Percentiles rank a stretch among this genome's conserved stretches.
Conservation (phyloP, 2,329 filamentous ascomycete genomes). For the Cryphonectria naterciae region DNA sequence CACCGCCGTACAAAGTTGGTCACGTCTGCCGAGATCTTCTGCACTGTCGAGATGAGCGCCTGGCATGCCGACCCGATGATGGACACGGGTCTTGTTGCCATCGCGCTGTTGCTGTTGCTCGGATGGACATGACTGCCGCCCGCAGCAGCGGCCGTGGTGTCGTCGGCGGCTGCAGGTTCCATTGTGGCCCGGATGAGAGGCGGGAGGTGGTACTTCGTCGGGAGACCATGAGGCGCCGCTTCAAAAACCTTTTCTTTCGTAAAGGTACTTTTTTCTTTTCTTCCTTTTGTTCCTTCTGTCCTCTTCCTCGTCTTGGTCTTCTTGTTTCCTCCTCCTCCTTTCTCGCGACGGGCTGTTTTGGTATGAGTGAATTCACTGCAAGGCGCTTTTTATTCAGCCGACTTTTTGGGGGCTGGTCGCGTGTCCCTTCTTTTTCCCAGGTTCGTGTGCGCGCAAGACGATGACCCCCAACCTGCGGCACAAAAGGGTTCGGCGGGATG, state of each 20-base stretch:
- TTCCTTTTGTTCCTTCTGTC: too few species aligned
- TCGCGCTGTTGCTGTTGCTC: not conserved
- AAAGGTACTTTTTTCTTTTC: not conserved
- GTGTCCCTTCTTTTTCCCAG: not conserved
- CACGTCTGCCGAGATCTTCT: slow-evolving; percentile 30
- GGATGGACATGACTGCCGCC: not conserved
- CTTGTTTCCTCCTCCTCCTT: not conserved
- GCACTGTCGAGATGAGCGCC: slow-evolving; percentile 27
- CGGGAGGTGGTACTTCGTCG: not conserved
- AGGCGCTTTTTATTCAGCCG: not conserved
- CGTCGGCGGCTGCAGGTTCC: slow-evolving; percentile 7
- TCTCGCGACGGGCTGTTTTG: not conserved
- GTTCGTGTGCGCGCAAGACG: not conserved
- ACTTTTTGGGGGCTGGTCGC: not conserved
- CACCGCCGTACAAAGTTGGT: slow-evolving; percentile 33
- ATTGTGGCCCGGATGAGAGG: slow-evolving; percentile 13
- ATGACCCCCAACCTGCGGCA: not conserved
- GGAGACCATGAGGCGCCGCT: slow-evolving; percentile 7
- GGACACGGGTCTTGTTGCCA: slow-evolving; percentile 16
- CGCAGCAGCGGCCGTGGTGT: not conserved
- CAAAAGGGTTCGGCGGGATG: not conserved
- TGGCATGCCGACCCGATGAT: slow-evolving; percentile 29
- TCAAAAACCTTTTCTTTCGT: not conserved
- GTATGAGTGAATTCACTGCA: not conserved
- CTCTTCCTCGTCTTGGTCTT: not conserved